phyloP scores from a whole-genome alignment of 2,329 filamentous ascomycete species.

The Chrysoporthe austroafricana region DNA sequence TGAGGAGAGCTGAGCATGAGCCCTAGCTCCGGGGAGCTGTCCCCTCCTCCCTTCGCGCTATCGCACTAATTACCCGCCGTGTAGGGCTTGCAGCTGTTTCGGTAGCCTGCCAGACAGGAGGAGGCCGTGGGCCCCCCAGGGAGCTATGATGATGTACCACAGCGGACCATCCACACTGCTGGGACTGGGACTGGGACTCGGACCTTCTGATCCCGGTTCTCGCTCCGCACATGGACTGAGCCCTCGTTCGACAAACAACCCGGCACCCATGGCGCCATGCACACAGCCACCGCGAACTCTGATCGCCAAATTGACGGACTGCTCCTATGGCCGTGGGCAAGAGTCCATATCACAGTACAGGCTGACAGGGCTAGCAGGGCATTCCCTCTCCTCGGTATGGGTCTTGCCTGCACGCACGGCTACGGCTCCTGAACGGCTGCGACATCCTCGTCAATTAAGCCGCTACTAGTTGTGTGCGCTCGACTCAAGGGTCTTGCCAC shows the following conservation, averaged over 20 bases:
- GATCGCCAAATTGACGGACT: neutral
- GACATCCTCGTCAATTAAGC: conserved; percentile 17
- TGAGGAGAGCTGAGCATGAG: conserved; percentile 11
- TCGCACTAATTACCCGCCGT: neutral
- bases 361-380: conserved; percentile 6
- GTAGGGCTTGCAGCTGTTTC: neutral
- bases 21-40: conserved; percentile 11
- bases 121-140: neutral
- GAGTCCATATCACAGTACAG: neutral
- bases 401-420: conserved; percentile 21
- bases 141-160: neutral
- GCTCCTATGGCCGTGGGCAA: neutral
- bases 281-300: neutral
- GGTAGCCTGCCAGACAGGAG: neutral
- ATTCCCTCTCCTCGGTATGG: neutral
- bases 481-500: conserved; percentile 17
- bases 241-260: neutral
- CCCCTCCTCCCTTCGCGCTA: neutral
- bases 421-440: neutral
- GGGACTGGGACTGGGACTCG: conserved; percentile 61
- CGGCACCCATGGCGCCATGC: neutral
- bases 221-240: conserved; percentile 40
- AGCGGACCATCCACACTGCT: neutral
- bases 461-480: conserved; percentile 1
- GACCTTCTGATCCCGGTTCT: conserved; percentile 98